Base-by-base conservation (phyloP, 495 filamentous ascomycete genomes). In the Talaromyces stipitatus region DNA sequence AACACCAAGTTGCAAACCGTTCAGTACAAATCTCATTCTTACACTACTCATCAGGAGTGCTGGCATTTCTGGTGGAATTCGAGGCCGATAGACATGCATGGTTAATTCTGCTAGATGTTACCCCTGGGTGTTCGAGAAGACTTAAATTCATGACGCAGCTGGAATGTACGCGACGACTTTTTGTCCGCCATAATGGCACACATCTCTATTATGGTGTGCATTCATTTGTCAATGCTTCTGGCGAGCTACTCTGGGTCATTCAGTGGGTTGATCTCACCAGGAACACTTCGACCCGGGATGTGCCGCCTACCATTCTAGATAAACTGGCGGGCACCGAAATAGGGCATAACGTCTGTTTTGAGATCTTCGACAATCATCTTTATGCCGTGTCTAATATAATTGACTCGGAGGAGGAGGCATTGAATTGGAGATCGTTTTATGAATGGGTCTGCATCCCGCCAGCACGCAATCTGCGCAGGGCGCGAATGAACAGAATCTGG, bases 351-450 rank as follows among this genome's bases (percentile, higher is more conserved):
- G 71, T 89, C 22, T 87, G 83, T 60, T 94, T 94, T 64, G 84
- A 88, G 58, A 82, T 91, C 33, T 72, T 85, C 59, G 72, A 84
- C 24, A 80, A 75, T n/a, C 76, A 82, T 62, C 83, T 94, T 27
- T 91, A 92, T 61, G 84, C 78, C 0, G 72, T 92, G 4, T 89
- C 88, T 2, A 91, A 85, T 50, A 77, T 83, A 59, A 78, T 79
- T 7, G 74, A 80, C 9, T 81, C 84, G 52, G 79, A 86, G 43
- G 78, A 84, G 5, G 81, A 87, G 51, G 85, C 88, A 55, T 64
- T 78, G 4, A 81, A 89, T 58, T 89, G 82, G 82, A 79, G 76
- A 3, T 89, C 87, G 0, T 86, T 80, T 63, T 92, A 91, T 61
- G 74, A 82, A 55, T 89, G 84, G 72, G 72, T 81, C 32, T 83